These are phyloP conservation scores for Coleophoma crateriformis DNA, from an alignment of 2,329 filamentous ascomycete species.

Conservation along the genomic window DNA sequence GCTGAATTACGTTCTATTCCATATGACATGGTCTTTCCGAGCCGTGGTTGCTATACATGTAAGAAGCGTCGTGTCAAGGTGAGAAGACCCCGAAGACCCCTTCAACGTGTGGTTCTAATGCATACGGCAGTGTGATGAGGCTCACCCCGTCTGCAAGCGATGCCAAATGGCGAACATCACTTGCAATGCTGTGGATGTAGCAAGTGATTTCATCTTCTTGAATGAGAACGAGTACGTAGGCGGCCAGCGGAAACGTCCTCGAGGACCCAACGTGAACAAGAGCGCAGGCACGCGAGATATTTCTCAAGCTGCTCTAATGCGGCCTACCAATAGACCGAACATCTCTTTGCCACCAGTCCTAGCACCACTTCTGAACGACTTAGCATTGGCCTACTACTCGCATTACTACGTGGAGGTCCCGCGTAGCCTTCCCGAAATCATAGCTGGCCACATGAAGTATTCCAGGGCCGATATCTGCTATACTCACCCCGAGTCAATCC, in stretches of 20 bases:
- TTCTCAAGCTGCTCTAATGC: background rate
- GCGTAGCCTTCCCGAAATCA: slow-evolving; percentile 2
- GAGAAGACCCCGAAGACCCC: no score
- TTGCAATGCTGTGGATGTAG: slow-evolving; percentile 1
- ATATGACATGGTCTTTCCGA: slow-evolving; percentile 5
- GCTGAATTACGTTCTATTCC: no score
- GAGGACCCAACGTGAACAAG: slow-evolving; percentile 7
- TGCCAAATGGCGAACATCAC: slow-evolving; percentile 7
- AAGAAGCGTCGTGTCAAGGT: slow-evolving; percentile 6
- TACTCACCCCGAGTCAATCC: background rate
- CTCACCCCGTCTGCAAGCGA: slow-evolving; percentile 5
- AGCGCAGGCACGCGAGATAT: background rate
- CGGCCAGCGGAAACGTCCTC: slow-evolving; percentile 7
- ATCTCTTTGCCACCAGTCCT: background rate
- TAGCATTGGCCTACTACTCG: slow-evolving; percentile 1
- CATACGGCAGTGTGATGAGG: slow-evolving; percentile 5
- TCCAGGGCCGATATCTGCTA: background rate
- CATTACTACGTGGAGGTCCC: slow-evolving; percentile 1
- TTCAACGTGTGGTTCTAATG: background rate
- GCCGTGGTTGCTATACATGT: slow-evolving; percentile 6
- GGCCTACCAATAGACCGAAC: background rate
- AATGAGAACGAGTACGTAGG: slow-evolving; percentile 8
- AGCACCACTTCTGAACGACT: background rate
- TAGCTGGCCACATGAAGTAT: background rate
- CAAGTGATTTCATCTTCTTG: slow-evolving; percentile 4